Evolutionary conservation across 1,139 yeast species (phyloP), one percentile per base, ranked within the genome.

Genomic region (Yamadazyma spencermartinsiae): DNA sequence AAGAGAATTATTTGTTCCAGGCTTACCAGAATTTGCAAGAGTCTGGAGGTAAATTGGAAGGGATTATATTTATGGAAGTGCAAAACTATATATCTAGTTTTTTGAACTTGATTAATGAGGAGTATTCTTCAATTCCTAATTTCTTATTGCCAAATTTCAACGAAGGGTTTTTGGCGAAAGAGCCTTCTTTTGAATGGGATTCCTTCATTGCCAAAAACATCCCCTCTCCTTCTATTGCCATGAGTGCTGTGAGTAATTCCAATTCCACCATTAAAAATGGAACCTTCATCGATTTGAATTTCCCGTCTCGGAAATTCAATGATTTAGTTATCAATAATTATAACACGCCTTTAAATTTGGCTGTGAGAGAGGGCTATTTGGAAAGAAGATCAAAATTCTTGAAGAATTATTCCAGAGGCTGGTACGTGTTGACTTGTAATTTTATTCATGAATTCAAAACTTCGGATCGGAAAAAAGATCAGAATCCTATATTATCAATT

Each of bases 351-450:
- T 68, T 89, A 48, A 80, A 90, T 23, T 65, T 70, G 37, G 84
- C 87, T 39, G 74, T 92, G 30, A 77, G 89, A 40, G 79, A 88
- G 26, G 97, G 98, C 1, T 77, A 72, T 49, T 70, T 92, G 49
- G 98, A 92, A 60, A 77, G 97, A 58, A 78, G 96, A 52, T 86
- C 97, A 1, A 92, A 90, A 66, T 89, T 81, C 58, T 72, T 92
- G 48, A 90, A 89, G 66, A 85, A 92, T 20, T 94, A 89, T 62
- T 80, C 95, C 4, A 78, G 82, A 49, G 95, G 95, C 4, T 92
- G 87, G 81, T 94, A 89, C 58, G 96, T 92, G 21, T 70, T 92
- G 49, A 89, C 98, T 1, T 86, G 97, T 41, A 80, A 82, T 42
- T 90, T 79, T 54, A 68, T 92, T 41, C 98, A 92, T 58, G 98